Conservation (phyloP, 1,139 yeast genomes). For the Candida pseudoviswanathii region DNA sequence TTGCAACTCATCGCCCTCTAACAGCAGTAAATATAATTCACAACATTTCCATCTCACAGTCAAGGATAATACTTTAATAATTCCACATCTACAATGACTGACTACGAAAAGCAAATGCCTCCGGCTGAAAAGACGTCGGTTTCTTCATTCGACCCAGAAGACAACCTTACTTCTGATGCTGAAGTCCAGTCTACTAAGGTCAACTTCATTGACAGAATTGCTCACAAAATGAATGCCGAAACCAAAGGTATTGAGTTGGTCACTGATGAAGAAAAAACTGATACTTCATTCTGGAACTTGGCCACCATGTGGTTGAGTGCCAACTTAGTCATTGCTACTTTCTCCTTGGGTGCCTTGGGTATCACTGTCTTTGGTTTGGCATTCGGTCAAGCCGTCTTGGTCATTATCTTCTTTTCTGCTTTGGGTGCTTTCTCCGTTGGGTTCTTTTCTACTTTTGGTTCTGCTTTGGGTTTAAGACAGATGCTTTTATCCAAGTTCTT, state of each 20-base stretch:
- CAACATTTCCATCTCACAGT: slow-evolving; percentile 13
- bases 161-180: slow-evolving; percentile 9
- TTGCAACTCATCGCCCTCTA: background rate
- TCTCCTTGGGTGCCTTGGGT: slow-evolving; percentile 81
- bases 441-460: slow-evolving; percentile 80
- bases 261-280: slow-evolving; percentile 68
- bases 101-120: slow-evolving; percentile 7
- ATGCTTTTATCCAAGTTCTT: slow-evolving; percentile 80
- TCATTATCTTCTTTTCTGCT: slow-evolving; percentile 69
- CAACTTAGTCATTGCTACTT: slow-evolving; percentile 84
- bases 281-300: slow-evolving; percentile 62
- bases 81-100: slow-evolving; percentile 4
- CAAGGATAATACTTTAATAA: background rate
- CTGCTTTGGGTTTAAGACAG: slow-evolving; percentile 84
- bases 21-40: slow-evolving; percentile 11
- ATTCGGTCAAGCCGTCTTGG: slow-evolving; percentile 66
- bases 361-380: slow-evolving; percentile 54
- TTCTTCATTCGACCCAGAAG: slow-evolving; percentile 11
- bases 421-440: slow-evolving; percentile 82
- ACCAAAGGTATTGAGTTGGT: slow-evolving; percentile 70
- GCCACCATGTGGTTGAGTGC: slow-evolving; percentile 95
- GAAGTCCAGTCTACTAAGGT: slow-evolving; percentile 14
- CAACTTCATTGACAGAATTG: slow-evolving; percentile 28
- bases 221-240: slow-evolving; percentile 52
- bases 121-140: slow-evolving; percentile 11